Conservation (phyloP, 352 stramenopile species). For the Pythium oligandrum region DNA sequence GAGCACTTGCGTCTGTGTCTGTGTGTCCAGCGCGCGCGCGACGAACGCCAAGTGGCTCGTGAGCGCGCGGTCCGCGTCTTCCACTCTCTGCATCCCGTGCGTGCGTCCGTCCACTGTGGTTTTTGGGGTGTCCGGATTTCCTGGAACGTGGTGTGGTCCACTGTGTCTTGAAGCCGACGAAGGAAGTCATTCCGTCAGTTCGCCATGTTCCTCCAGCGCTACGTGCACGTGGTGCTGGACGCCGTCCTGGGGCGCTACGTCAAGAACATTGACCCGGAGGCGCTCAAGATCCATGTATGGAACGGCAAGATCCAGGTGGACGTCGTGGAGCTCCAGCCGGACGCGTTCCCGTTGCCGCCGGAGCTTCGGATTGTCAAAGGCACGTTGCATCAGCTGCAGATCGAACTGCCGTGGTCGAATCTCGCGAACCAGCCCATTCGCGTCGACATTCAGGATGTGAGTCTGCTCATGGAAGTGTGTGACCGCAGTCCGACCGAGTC, state of each 20-base stretch:
- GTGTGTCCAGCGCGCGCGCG: slow-evolving; percentile 29
- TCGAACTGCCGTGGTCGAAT: slow-evolving; percentile 76
- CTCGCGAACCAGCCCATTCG: slow-evolving; percentile 65
- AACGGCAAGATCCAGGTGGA: slow-evolving; percentile 84
- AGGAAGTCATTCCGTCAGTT: no score
- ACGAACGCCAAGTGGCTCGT: slow-evolving; percentile 38
- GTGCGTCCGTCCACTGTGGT: not conserved
- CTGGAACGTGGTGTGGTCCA: no score
- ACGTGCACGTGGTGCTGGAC: slow-evolving; percentile 80
- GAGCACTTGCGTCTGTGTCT: slow-evolving; percentile 22
- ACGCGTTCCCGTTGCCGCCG: slow-evolving; percentile 60
- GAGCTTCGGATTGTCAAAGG: slow-evolving; percentile 69
- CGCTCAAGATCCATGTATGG: slow-evolving; percentile 83
- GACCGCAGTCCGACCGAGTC: slow-evolving; percentile 14
- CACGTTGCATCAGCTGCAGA: slow-evolving; percentile 67
- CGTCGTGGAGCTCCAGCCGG: slow-evolving; percentile 69
- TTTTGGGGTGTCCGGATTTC: no score
- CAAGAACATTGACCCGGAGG: slow-evolving; percentile 84
- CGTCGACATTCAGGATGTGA: slow-evolving; percentile 76
- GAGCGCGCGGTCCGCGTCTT: slow-evolving; percentile 41
- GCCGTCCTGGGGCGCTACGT: slow-evolving; percentile 80
- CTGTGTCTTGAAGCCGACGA: no score
- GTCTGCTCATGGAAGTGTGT: slow-evolving; percentile 57
- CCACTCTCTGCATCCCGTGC: slow-evolving; percentile 32
- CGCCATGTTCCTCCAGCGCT: slow-evolving; percentile 66